phyloP scores from a whole-genome alignment of 257 asterid species.

The Solanum pinnatisectum region DNA sequence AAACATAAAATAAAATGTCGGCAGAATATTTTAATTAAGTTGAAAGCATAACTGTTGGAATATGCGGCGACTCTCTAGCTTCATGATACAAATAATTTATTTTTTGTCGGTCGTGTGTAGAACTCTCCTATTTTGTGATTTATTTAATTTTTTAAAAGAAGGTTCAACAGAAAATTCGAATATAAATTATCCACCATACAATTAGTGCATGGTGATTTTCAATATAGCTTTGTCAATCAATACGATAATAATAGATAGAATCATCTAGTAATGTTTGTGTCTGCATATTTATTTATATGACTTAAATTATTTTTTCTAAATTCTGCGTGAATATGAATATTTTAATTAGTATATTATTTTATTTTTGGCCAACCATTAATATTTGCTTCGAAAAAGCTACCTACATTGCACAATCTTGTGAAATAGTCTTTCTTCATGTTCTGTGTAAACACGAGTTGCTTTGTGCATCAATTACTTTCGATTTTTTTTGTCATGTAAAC shows the following conservation, averaged over 20 bases:
- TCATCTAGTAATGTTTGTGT: too few species aligned
- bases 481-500: not conserved
- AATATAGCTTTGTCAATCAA: not conserved
- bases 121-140: not conserved
- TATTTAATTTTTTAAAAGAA: not conserved
- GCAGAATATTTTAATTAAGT: not conserved
- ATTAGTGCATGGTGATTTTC: not conserved
- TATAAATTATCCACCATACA: not conserved
- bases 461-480: not conserved
- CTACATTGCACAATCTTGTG: not conserved
- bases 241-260: not conserved
- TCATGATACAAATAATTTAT: not conserved
- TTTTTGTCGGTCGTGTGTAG: not conserved
- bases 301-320: too few species aligned
- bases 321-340: too few species aligned
- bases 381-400: not conserved
- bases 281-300: too few species aligned
- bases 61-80: not conserved
- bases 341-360: too few species aligned
- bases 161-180: not conserved
- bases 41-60: not conserved
- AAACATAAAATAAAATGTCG: not conserved
- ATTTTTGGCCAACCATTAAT: not conserved
- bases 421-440: accelerated
- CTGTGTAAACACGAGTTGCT: not conserved